Evolutionary conservation across 352 stramenopile genomes (phyloP).

Genomic region (Globisporangium echinulatum): DNA sequence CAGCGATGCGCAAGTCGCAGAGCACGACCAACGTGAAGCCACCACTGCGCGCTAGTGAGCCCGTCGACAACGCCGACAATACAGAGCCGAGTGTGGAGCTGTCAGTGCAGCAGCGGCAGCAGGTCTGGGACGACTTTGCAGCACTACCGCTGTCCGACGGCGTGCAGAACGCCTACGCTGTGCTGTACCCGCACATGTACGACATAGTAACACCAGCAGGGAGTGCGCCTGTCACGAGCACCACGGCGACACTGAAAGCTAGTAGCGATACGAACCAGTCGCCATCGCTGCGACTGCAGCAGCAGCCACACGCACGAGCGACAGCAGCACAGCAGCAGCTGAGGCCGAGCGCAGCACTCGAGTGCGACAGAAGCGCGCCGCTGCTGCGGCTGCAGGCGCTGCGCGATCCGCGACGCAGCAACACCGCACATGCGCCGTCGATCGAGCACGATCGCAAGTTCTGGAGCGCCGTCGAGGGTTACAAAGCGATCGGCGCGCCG

Average conservation of each 20-base stretch:
- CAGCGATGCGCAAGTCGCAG: constrained; percentile 3
- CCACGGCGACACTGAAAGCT: neutral
- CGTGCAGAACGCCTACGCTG: constrained; percentile 56
- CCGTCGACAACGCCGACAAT: no score
- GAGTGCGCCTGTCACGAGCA: neutral
- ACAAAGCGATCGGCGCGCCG: constrained; percentile 31
- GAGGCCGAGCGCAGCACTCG: neutral
- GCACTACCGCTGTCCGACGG: constrained; percentile 21
- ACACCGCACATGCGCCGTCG: constrained; percentile 1
- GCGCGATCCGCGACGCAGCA: neutral
- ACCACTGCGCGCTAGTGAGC: neutral
- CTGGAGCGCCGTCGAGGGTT: constrained; percentile 62
- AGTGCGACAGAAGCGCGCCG: neutral
- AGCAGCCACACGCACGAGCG: neutral
- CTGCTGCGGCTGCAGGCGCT: neutral
- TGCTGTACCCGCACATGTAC: constrained; percentile 50
- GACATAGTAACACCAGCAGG: neutral
- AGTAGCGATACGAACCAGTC: neutral
- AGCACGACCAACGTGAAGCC: neutral
- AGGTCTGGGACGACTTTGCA: constrained; percentile 42
- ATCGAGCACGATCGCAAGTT: constrained; percentile 40
- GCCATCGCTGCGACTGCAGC: neutral
- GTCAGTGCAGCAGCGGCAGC: constrained; percentile 29
- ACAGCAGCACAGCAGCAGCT: neutral
- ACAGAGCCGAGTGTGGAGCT: neutral